A percentile compares a stretch with the other conserved stretches of the same genome.
phyloP scores from a whole-genome alignment of 2,329 filamentous ascomycete genomes.

The Rhinocladiella mackenziei region DNA sequence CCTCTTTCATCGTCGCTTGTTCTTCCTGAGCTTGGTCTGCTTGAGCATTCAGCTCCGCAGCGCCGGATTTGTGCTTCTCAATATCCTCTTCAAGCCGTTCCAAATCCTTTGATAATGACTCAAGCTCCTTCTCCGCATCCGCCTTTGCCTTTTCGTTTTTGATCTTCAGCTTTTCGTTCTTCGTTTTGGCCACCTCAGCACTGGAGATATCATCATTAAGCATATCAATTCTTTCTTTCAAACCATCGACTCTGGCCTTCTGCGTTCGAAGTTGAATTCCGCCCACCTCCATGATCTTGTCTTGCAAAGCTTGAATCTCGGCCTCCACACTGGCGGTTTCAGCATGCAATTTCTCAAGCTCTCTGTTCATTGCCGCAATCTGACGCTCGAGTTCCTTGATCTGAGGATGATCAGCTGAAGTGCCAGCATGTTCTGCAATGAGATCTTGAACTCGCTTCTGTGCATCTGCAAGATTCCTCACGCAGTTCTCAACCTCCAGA shows the following conservation, averaged over 20 bases:
- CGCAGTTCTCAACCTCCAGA: slow-evolving; percentile 82
- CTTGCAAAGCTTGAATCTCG: slow-evolving; percentile 87
- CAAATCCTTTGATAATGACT: slow-evolving; percentile 66
- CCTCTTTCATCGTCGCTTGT: slow-evolving; percentile 72
- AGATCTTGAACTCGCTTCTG: slow-evolving; percentile 83
- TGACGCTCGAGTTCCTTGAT: slow-evolving; percentile 70
- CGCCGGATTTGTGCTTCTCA: slow-evolving; percentile 68
- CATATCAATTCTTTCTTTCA: slow-evolving; percentile 79
- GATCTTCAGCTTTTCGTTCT: slow-evolving; percentile 84
- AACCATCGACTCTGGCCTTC: slow-evolving; percentile 80
- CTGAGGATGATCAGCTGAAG: slow-evolving; percentile 72
- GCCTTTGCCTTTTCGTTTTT: slow-evolving; percentile 82
- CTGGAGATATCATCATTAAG: slow-evolving; percentile 77
- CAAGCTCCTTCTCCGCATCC: slow-evolving; percentile 75
- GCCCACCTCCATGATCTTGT: slow-evolving; percentile 98
- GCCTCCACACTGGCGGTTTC: slow-evolving; percentile 88
- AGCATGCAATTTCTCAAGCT: slow-evolving; percentile 72
- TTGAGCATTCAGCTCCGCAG: slow-evolving; percentile 65
- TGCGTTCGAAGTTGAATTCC: slow-evolving; percentile 88
- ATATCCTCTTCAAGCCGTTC: slow-evolving; percentile 76
- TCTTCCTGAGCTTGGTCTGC: slow-evolving; percentile 78
- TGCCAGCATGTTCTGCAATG: slow-evolving; percentile 72
- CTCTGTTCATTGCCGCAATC: slow-evolving; percentile 68
- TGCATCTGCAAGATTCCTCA: slow-evolving; percentile 77
- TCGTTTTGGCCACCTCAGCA: slow-evolving; percentile 81